Conservation (phyloP, 192 early-diverging fungal species). For the Obelidium mucronatum region DNA sequence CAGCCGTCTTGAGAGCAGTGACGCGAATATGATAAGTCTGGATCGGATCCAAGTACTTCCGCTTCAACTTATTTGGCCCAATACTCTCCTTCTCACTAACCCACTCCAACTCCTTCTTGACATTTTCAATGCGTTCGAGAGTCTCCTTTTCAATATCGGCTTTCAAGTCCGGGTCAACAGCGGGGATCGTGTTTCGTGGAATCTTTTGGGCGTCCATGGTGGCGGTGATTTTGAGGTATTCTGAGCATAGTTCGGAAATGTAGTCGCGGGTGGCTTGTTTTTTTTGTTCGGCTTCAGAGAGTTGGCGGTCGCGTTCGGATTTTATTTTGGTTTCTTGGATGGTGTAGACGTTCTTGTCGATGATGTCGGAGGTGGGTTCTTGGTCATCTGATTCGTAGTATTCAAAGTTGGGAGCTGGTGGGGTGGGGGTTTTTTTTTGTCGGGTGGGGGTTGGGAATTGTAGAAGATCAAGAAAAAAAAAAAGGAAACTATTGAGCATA, state of each 20-base stretch:
- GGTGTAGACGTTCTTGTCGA: conserved; percentile 57
- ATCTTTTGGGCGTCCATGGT: conserved; percentile 55
- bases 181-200: conserved; percentile 6
- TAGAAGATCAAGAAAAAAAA: too few species aligned
- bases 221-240: conserved; percentile 54
- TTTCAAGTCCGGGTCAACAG: conserved; percentile 57
- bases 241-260: conserved; percentile 57
- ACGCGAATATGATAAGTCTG: conserved; percentile 58
- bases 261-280: conserved; percentile 60
- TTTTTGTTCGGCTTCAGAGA: conserved; percentile 59
- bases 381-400: conserved; percentile 21
- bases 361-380: conserved; percentile 53
- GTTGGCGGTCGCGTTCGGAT: conserved; percentile 63
- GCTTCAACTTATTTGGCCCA: conserved; percentile 61
- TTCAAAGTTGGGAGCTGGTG: conserved; percentile 1
- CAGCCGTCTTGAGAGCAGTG: conserved; percentile 44
- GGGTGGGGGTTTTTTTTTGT: not conserved
- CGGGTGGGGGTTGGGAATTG: too few species aligned
- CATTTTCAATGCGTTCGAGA: conserved; percentile 47
- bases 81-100: conserved; percentile 62
- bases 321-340: conserved; percentile 69
- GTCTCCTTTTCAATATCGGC: conserved; percentile 55
- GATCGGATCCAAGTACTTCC: conserved; percentile 60
- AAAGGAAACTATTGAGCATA: too few species aligned
- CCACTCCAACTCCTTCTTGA: conserved; percentile 66